Conservation (phyloP, 139 green algal genomes). For the Chlorella sp. region DNA sequence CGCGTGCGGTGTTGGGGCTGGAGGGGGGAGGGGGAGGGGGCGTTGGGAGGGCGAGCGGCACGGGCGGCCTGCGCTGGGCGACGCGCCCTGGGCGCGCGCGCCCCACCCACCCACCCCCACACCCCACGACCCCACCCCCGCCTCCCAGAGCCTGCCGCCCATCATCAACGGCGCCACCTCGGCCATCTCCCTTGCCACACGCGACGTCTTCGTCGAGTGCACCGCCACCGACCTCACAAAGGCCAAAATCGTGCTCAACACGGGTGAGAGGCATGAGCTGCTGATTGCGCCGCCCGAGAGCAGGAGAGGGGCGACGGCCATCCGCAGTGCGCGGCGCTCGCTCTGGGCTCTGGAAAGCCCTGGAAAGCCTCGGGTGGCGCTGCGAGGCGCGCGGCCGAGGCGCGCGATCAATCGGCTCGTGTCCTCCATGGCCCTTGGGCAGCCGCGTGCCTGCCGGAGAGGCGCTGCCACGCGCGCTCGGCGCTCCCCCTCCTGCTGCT, state of each 20-base stretch:
- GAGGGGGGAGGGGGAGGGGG: too few relatives aligned
- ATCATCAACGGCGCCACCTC: constrained; percentile 98
- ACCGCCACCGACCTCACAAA: constrained; percentile 98
- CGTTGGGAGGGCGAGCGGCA: too few relatives aligned
- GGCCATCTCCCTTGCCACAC: constrained; percentile 86
- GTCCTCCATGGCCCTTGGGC: background rate
- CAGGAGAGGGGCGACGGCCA: too few relatives aligned
- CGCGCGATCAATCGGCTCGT: background rate
- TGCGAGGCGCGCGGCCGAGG: too few relatives aligned
- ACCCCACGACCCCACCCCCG: background rate
- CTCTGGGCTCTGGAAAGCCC: too few relatives aligned
- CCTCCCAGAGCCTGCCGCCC: constrained; percentile 52
- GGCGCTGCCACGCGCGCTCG: background rate
- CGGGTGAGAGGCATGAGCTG: constrained; percentile 23
- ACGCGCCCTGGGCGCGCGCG: too few relatives aligned
- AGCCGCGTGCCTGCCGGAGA: background rate
- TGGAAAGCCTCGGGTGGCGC: too few relatives aligned
- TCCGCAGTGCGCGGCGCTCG: too few relatives aligned
- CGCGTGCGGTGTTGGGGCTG: too few relatives aligned
- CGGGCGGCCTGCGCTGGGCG: too few relatives aligned
- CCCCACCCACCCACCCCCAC: constrained; percentile 55
- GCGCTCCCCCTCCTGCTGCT: background rate
- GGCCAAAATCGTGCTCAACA: constrained; percentile 91
- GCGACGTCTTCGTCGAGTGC: constrained; percentile 98
- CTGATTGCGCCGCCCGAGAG: too few relatives aligned